Base-by-base conservation (phyloP, 768 basidiomycete genomes). In the Rossbeevera mucosa region DNA sequence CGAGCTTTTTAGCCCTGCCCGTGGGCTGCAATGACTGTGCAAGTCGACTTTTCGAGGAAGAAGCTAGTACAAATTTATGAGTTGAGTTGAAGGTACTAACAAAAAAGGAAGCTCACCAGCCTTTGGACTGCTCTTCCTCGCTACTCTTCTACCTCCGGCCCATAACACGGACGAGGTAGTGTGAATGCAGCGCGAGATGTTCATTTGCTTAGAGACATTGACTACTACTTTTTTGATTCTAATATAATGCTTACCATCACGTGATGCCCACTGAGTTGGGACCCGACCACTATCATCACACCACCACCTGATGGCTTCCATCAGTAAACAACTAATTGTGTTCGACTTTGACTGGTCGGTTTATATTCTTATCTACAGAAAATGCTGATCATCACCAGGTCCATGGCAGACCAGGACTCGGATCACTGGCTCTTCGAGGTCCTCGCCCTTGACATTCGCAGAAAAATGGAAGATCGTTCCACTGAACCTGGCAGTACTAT, bases 291-390 rank as follows among this genome's bases (percentile, higher is more conserved):
- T n/a, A n/a, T n/a, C n/a, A 36, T 36, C 33, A 8, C 33, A 36
- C n/a, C n/a, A n/a, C n/a, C n/a, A n/a, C n/a, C n/a, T n/a, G n/a
- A n/a, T 66, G 65, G 12, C 58, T 24, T 50, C 59, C 41, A 59
- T 66, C 20, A 63, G 67, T 31, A 77, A 74, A 55, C 90, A 94
- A 63, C 85, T 97, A 47, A 75, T 97, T 52, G 85, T 97, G 14
- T 97, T 88, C 60, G 95, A 99, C 70, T 99, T 97, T 72, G 95
- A 99, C 78, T 98, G 94, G 95, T 88, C 56, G 57, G 67, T 63
- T 41, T 24, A 29, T 16, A 9, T 26, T 38, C 22, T 56, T 51
- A 28, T 51, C 11, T 6, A 7, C 29, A 26, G 33, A 14, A 7
- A 33, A 33, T 8, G 6, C 31, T 43, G 26, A 53, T 14, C 30